Percentiles rank a stretch among this genome's conserved stretches.
phyloP scores from a whole-genome alignment of 768 basidiomycete species.

The Xerocomellus dryophilus region DNA sequence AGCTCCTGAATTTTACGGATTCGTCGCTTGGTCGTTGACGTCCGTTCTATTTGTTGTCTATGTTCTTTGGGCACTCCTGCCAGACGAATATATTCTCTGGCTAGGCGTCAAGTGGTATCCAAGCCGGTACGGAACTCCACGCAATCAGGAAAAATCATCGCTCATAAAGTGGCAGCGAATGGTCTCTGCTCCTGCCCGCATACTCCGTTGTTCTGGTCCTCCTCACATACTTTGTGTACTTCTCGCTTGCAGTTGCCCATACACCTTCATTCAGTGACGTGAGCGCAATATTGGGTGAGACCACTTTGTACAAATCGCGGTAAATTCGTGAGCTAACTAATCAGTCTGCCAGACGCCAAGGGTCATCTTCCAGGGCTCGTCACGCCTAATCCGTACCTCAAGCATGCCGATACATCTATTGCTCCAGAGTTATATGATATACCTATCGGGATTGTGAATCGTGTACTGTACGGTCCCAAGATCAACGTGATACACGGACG shows the following conservation, averaged over 20 bases:
- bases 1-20: slow-evolving; percentile 87
- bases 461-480: slow-evolving; percentile 53
- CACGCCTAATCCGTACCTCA: slow-evolving; percentile 45
- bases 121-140: slow-evolving; percentile 52
- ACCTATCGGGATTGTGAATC: slow-evolving; percentile 78
- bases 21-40: slow-evolving; percentile 80
- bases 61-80: slow-evolving; percentile 77
- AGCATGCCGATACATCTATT: slow-evolving; percentile 43
- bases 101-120: slow-evolving; percentile 84
- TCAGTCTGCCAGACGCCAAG: slow-evolving; percentile 47
- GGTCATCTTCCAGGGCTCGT: slow-evolving; percentile 46
- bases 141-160: not conserved
- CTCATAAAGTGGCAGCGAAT: slow-evolving; percentile 55
- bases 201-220: slow-evolving; percentile 70
- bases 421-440: slow-evolving; percentile 76
- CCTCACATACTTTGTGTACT: slow-evolving; percentile 75
- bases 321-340: slow-evolving; percentile 11
- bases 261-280: slow-evolving; percentile 71
- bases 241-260: slow-evolving; percentile 65
- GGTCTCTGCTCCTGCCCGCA: slow-evolving; percentile 79
- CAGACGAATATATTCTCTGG: slow-evolving; percentile 63
- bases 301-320: slow-evolving; percentile 9
- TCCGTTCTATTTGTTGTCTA: slow-evolving; percentile 67
- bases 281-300: slow-evolving; percentile 63
- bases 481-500: slow-evolving; percentile 14